Evolutionary conservation across 345 rosid species (phyloP).

Genomic region (Luvunga scandens): DNA sequence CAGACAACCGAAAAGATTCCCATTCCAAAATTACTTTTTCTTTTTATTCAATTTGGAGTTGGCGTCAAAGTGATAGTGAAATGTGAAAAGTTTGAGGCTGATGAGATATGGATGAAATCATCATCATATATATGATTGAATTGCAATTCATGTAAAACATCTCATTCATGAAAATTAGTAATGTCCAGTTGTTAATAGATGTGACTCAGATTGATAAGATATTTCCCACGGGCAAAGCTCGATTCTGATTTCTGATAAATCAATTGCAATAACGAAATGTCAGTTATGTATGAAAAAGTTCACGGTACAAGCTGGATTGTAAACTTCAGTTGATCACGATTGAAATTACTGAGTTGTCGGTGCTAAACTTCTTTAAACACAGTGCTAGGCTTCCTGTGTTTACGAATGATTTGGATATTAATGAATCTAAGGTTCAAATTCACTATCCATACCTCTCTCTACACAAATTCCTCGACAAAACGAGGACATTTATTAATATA

Average conservation of each 20-base stretch:
- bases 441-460: too few species aligned
- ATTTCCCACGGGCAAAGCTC: conserved; percentile 6
- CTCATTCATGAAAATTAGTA: conserved; percentile 8
- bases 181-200: not conserved
- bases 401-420: too few species aligned
- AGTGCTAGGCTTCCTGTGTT: not conserved
- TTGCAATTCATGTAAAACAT: not conserved
- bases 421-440: too few species aligned
- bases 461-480: too few species aligned
- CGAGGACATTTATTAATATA: too few species aligned
- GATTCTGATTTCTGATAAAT: not conserved
- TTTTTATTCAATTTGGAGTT: conserved; percentile 1
- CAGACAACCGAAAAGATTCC: conserved; percentile 6
- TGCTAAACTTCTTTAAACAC: not conserved
- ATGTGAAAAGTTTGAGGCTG: conserved; percentile 13
- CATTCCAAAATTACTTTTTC: conserved; percentile 9
- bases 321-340: not conserved
- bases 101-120: not conserved
- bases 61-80: conserved; percentile 7
- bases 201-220: conserved; percentile 19
- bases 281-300: not conserved
- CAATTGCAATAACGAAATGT: not conserved
- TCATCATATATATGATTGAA: conserved; percentile 4
- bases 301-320: not conserved
- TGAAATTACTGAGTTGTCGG: not conserved